A percentile compares a stretch with the other conserved stretches of the same genome.
These are phyloP conservation scores for Passiflora organensis DNA, from an alignment of 345 rosid genomes.

Conservation along the genomic window DNA sequence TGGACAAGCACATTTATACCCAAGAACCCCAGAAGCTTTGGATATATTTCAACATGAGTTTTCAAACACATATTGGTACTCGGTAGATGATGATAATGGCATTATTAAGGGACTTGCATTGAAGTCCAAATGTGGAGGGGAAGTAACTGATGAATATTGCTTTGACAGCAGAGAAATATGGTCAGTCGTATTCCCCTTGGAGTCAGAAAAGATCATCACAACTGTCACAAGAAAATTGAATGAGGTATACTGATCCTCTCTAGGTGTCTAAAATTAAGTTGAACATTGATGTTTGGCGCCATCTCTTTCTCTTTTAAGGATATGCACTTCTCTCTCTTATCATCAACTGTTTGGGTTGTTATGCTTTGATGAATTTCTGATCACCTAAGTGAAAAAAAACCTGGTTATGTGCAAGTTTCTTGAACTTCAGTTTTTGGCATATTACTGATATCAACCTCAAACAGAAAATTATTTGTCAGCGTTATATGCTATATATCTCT, in stretches of 20 bases:
- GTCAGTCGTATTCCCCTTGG: constrained; percentile 85
- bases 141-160: constrained; percentile 65
- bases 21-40: constrained; percentile 67
- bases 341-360: not conserved
- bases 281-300: no score
- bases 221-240: constrained; percentile 60
- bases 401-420: no score
- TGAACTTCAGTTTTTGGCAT: no score
- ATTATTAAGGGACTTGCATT: constrained; percentile 74
- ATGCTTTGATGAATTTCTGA: not conserved
- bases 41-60: constrained; percentile 58
- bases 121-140: constrained; percentile 51
- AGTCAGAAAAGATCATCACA: constrained; percentile 81
- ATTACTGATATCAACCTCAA: no score
- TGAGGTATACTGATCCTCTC: constrained; percentile 48
- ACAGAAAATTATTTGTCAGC: no score
- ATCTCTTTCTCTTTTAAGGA: not conserved
- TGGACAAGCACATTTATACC: constrained; percentile 72
- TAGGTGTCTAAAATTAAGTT: not conserved
- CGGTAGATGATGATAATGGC: constrained; percentile 61
- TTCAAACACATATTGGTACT: constrained; percentile 83
- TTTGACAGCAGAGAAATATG: constrained; percentile 73
- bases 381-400: no score
- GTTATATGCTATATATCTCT: no score
- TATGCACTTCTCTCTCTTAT: not conserved